Base-by-base conservation (phyloP, 305 asterid species). In the Fraxinus sp. region DNA sequence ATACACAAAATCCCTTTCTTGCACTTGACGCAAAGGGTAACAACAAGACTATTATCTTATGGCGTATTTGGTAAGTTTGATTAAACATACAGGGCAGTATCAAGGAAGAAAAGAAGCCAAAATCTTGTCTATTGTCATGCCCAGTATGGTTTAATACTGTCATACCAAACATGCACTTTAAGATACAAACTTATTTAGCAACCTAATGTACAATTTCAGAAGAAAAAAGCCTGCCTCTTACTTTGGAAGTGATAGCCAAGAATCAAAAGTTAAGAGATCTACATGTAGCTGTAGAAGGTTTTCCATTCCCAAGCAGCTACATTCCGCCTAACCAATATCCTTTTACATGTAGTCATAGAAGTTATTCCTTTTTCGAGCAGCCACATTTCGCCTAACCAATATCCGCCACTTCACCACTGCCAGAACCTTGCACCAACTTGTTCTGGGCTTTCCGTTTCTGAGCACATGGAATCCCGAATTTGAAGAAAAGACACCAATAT, bases 361-460 rank as follows among this genome's bases (percentile, higher is more conserved):
- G 76, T 55, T 71, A 80, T 82, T 77, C 85, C 89, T 80, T 81
- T 86, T 89, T 84, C 90, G 85, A 7, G 88, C 92, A 75, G 91
- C 93, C 80, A 91, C 89, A 30, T 87, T 84, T 64, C 91, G 93
- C 91, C 86, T 89, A 20, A 86, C 90, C 83, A 90, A 87, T 84
- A 59, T 59, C 71, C 87, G 83, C 97, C 97, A 95, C 90, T 92
- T 94, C 6, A 95, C 88, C 84, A 88, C 92, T 0, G 97, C 97
- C 16, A 91, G 88, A 71, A 95, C 88, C 89, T 91, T 94, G 89
- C 97, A 92, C 99, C 97, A 94, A 71, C 91, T 86, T 10, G 90
- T 87, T 82, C 82, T 90, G 74, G 98, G 87, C 77, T 81, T 88
- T 78, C 90, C 90, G 52, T 33, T 82, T 79, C 88, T 84, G 10